These are phyloP conservation scores for Fagopyrum homotropicum DNA, from an alignment of 148 eudicot species.

Conservation along the genomic window DNA sequence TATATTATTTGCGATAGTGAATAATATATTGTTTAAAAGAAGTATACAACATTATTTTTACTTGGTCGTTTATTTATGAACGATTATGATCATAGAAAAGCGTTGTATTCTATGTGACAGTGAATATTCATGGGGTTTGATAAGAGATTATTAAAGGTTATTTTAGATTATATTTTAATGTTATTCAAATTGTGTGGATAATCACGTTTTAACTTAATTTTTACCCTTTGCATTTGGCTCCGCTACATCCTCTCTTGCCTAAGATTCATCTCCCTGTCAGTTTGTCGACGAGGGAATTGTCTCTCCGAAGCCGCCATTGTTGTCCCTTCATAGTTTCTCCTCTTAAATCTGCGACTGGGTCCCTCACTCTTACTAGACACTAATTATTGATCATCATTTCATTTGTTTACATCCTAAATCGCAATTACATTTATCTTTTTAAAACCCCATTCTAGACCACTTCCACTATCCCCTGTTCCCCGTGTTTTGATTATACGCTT, in stretches of 20 bases:
- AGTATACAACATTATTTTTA: too few species aligned
- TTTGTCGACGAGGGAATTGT: neutral
- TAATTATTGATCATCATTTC: neutral
- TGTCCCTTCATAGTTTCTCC: neutral
- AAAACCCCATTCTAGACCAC: neutral
- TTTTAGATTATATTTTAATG: too few species aligned
- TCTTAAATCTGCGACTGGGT: neutral
- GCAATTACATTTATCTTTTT: neutral
- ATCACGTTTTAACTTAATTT: too few species aligned
- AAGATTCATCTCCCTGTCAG: neutral
- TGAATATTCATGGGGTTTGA: too few species aligned
- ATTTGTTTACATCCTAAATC: neutral
- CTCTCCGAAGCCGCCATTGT: neutral
- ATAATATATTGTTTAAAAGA: too few species aligned
- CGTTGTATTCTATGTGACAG: too few species aligned
- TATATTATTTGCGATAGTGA: too few species aligned
- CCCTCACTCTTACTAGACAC: neutral
- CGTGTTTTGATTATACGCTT: neutral
- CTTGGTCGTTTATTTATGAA: too few species aligned
- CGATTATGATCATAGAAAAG: too few species aligned
- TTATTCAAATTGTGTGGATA: too few species aligned
- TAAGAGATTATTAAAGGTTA: too few species aligned
- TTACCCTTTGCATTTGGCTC: too few species aligned
- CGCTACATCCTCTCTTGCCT: neutral
- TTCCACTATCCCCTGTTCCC: neutral